Evolutionary conservation across 306 rosid species (phyloP), one percentile per base, ranked within the genome.

Genomic region (Crataegus laevigata): DNA sequence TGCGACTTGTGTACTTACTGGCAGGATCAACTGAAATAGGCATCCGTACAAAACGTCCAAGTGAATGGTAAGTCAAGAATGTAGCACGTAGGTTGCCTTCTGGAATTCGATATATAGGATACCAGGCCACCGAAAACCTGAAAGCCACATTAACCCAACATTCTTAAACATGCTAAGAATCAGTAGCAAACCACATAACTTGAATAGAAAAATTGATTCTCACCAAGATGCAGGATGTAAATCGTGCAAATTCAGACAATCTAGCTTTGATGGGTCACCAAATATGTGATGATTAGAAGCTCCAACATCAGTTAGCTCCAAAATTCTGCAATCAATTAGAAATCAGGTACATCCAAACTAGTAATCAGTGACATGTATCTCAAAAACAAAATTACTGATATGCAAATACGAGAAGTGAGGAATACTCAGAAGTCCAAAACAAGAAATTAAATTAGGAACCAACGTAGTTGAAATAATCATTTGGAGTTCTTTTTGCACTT

Each of bases 11-110:
- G 24, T 47, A 9, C 15, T 50, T 3, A 32, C 50, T 64, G 22
- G 69, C 62, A 36, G 65, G 34, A 70, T 62, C 71, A 50, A 32
- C 64, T 26, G 52, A 71, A 61, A 72, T 26, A 40, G 52, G 58
- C 45, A 45, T 63, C 38, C 24, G 76, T 24, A 71, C 72, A 72
- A 78, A 61, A 50, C 70, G 76, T 21, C 81, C 72, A 18, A 70
- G 81, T 47, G 81, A 78, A 71, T 78, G 76, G 76, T 45, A 78
- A 62, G 81, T 78, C 57, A 78, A 50, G 69, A 78, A 78, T 50
- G 81, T 61, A 24, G 71, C 71, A 19, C 71, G 57, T 18, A 78
- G 22, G 54, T 36, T 25, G 12, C 76, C 76, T 70, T 78, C 76
- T 62, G 81, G 81, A 51, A 78, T 62, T 78, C 32, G 76, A 62